Evolutionary conservation across 495 filamentous ascomycete genomes (phyloP), one percentile per base, ranked within the genome.

Genomic region (Trichoderma asperelloides): DNA sequence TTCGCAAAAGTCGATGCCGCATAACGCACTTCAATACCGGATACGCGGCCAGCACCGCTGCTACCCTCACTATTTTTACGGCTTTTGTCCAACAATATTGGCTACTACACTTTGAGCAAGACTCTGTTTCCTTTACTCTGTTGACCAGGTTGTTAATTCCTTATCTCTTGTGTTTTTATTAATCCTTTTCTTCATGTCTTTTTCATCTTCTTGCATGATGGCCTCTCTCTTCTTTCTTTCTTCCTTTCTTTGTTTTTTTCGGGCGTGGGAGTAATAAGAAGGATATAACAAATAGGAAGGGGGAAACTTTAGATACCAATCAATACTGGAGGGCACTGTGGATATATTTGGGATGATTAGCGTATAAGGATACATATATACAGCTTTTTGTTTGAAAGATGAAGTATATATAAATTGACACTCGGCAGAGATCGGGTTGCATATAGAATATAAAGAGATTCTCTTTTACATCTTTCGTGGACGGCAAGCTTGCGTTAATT

Each of bases 251-350:
- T 18, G 0, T 47, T 47, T 47, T 16, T 6, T 47, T 0, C 43
- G 0, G 55, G 55, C 55, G 55, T 60, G 55, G 55, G 55, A 60
- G 55, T 60, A 60, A 13, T 21, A 60, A 60, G 55, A 60, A 60
- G 55, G 27, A 60, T 13, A 60, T 60, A 27, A 30, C 55, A 60
- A 60, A 60, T 30, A 60, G 16, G 33, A 37, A 3, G 55, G 55
- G 55, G 55, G 12, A 47, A 5, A 47, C 43, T 21, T 60, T 60
- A 60, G 55, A 60, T 60, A 60, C 55, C 55, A 60, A 60, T 60
- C 55, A 60, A 60, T 60, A 51, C 27, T 60, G 23, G 55, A 37
- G 55, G 55, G 27, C 55, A 60, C 16, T 13, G 27, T 60, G 55
- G 55, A 60, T 60, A 60, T 30, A 60, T 28, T 30, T 60, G 23